Conservation (phyloP, 352 stramenopile species). For the Phytopythium mirpurense region DNA sequence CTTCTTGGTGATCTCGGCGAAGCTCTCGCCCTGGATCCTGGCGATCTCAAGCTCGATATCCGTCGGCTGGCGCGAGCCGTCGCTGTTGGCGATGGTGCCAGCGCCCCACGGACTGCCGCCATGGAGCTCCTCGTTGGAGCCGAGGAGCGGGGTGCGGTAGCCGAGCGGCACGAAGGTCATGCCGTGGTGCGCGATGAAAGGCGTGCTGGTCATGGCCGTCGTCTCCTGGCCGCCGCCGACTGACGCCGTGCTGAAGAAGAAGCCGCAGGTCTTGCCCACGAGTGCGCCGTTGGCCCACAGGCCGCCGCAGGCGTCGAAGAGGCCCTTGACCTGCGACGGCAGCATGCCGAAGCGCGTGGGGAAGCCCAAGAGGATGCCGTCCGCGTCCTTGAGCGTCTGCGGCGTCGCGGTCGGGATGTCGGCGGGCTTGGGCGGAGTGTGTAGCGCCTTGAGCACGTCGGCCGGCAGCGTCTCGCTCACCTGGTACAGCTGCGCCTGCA, state of each 20-base stretch:
- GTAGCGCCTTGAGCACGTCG: slow-evolving; percentile 64
- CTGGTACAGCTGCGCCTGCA: slow-evolving; percentile 52
- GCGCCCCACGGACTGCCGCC: slow-evolving; percentile 66
- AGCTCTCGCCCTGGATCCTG: slow-evolving; percentile 68
- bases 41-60: slow-evolving; percentile 71
- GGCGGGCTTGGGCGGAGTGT: slow-evolving; percentile 50
- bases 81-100: slow-evolving; percentile 64
- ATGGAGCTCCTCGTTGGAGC: slow-evolving; percentile 55
- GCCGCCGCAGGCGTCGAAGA: slow-evolving; percentile 73
- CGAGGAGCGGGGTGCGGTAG: slow-evolving; percentile 35
- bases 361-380: slow-evolving; percentile 83
- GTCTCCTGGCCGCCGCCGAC: slow-evolving; percentile 83
- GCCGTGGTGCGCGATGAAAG: slow-evolving; percentile 80
- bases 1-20: slow-evolving; percentile 74
- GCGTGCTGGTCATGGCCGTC: slow-evolving; percentile 63
- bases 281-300: slow-evolving; percentile 71
- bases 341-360: slow-evolving; percentile 78
- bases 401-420: slow-evolving; percentile 49
- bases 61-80: slow-evolving; percentile 72
- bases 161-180: slow-evolving; percentile 86
- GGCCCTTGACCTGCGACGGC: slow-evolving; percentile 75
- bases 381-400: slow-evolving; percentile 52
- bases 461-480: slow-evolving; percentile 74
- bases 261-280: slow-evolving; percentile 70
- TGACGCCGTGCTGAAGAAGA: slow-evolving; percentile 72